A percentile compares a stretch with the other conserved stretches of the same genome.
These are phyloP conservation scores for Blastomyces gilchristii DNA, from an alignment of 2,329 filamentous ascomycete species.

Conservation along the genomic window DNA sequence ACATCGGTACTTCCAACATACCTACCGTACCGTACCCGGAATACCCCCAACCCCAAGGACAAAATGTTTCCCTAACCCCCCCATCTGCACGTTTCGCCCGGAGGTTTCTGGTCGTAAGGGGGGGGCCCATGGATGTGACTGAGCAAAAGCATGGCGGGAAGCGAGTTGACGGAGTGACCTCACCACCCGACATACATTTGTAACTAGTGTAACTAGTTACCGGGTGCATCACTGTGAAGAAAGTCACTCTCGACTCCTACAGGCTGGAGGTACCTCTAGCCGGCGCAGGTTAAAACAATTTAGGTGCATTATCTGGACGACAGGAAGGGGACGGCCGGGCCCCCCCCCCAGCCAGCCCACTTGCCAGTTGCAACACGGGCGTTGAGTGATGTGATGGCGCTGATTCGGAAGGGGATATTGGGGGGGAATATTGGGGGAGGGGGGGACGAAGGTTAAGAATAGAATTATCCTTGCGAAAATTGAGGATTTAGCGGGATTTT, in stretches of 20 bases:
- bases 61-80: too few relatives aligned
- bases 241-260: background rate
- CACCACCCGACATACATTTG: background rate
- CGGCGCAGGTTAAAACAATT: background rate
- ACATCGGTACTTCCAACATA: background rate
- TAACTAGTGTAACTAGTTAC: background rate
- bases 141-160: background rate
- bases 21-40: background rate
- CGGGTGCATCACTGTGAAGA: constrained; percentile 5
- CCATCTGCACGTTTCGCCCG: background rate
- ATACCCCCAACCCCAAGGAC: background rate
- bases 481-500: background rate
- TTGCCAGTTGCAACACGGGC: too few relatives aligned
- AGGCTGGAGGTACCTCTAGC: constrained; percentile 1
- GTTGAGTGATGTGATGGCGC: too few relatives aligned
- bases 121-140: constrained; percentile 3
- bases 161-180: constrained; percentile 5
- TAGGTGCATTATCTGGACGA: background rate
- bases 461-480: background rate
- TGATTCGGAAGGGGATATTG: too few relatives aligned
- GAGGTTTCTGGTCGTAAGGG: background rate
- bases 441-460: background rate
- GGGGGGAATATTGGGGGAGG: too few relatives aligned
- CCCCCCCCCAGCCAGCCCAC: background rate
- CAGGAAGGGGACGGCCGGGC: background rate